Evolutionary conservation across 805 yeast species (phyloP).

Genomic region (Lipomyces anomalus): DNA sequence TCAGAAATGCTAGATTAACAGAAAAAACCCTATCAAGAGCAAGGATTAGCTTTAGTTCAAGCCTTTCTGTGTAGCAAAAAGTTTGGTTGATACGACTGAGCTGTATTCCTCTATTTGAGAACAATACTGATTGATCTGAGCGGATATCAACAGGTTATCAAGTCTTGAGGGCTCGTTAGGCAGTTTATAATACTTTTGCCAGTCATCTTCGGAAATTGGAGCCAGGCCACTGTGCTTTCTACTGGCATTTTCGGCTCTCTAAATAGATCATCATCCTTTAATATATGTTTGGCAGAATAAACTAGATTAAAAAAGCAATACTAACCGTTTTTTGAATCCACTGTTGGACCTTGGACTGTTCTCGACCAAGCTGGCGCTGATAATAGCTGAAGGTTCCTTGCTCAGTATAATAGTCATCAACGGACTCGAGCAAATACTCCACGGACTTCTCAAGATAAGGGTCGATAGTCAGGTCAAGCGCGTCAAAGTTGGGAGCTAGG

Average conservation of each 20-base stretch:
- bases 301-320: not conserved
- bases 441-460: constrained; percentile 42
- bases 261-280: not conserved
- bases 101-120: constrained; percentile 66
- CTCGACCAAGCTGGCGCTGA: constrained; percentile 71
- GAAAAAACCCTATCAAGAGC: not conserved
- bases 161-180: constrained; percentile 72
- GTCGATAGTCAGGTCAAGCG: constrained; percentile 40
- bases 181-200: constrained; percentile 59
- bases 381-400: constrained; percentile 75
- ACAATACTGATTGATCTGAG: constrained; percentile 62
- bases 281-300: too few relatives aligned
- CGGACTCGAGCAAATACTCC: constrained; percentile 60
- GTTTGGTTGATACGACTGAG: constrained; percentile 58
- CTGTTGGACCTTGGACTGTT: constrained; percentile 59
- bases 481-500: constrained; percentile 32
- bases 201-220: constrained; percentile 47
- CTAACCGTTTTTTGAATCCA: constrained; percentile 59
- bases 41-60: constrained; percentile 24
- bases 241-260: constrained; percentile 55
- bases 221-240: constrained; percentile 55
- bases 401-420: constrained; percentile 71
- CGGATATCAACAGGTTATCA: constrained; percentile 62
- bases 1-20: not conserved
- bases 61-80: constrained; percentile 53